Evolutionary conservation across 306 rosid genomes (phyloP).

Genomic region (Pyrus betulifolia): DNA sequence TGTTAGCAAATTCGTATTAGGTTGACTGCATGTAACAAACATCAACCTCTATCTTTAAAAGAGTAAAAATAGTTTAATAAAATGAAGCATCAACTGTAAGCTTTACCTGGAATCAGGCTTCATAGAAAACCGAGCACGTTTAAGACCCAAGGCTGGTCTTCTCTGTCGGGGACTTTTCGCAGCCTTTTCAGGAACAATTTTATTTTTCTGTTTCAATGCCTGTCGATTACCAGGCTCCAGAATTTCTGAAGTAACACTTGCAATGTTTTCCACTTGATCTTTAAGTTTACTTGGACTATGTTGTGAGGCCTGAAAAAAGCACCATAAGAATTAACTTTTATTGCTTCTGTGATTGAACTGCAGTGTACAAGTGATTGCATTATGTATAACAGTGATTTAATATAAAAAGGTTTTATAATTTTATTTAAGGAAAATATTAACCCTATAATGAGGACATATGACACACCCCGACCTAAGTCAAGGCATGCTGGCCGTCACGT

Average conservation of each 20-base stretch:
- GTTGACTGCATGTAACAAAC: conserved; percentile 31
- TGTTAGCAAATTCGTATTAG: conserved; percentile 41
- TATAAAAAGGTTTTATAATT: not conserved
- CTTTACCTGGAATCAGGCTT: conserved; percentile 48
- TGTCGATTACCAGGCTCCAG: conserved; percentile 14
- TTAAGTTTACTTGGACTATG: conserved; percentile 34
- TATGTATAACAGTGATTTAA: not conserved
- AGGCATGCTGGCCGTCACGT: too few species aligned
- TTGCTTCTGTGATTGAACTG: not conserved
- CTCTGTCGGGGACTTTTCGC: conserved; percentile 45
- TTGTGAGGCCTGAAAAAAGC: conserved; percentile 36
- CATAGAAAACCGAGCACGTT: conserved; percentile 57
- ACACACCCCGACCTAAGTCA: too few species aligned
- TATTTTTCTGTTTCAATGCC: conserved; percentile 12
- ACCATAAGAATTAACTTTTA: not conserved
- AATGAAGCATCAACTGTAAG: not conserved
- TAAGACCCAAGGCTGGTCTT: conserved; percentile 67
- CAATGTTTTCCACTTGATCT: conserved; percentile 37
- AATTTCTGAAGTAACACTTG: conserved; percentile 18
- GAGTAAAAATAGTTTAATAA: not conserved
- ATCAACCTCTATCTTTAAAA: not conserved
- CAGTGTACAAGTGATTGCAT: not conserved
- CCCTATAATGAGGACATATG: not conserved
- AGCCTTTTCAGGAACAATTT: conserved; percentile 17
- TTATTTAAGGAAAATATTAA: not conserved